phyloP scores from a whole-genome alignment of 257 asterid genomes.

The Plectranthus barbatus region DNA sequence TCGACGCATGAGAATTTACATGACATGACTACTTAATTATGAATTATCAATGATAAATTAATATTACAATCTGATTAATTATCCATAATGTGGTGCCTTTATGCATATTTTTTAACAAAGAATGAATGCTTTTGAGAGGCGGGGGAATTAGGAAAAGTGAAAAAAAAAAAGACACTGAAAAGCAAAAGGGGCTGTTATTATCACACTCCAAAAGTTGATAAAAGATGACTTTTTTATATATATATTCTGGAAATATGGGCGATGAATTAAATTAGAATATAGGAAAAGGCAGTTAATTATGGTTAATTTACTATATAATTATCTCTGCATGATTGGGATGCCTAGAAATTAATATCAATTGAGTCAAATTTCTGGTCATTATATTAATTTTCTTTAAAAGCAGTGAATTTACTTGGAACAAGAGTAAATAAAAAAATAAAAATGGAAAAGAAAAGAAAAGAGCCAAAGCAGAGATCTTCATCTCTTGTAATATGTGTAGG shows the following conservation, averaged over 20 bases:
- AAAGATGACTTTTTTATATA: not conserved
- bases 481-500: constrained; percentile 16
- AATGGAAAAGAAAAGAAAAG: not conserved
- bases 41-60: too few species aligned
- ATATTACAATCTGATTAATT: too few species aligned
- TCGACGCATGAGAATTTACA: too few species aligned
- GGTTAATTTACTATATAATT: not conserved
- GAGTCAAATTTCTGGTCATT: not conserved
- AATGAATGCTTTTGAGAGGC: not conserved
- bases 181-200: not conserved
- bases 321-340: constrained; percentile 3
- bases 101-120: not conserved
- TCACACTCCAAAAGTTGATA: constrained; percentile 2
- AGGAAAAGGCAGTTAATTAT: constrained; percentile 1
- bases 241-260: constrained; percentile 6
- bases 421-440: not conserved
- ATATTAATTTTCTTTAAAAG: not conserved
- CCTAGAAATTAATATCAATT: not conserved
- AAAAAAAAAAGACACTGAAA: constrained; percentile 9
- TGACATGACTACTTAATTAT: too few species aligned
- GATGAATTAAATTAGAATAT: not conserved
- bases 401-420: not conserved
- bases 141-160: constrained; percentile 11
- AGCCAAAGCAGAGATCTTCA: constrained; percentile 15
- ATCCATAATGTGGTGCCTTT: too few species aligned